Percentiles rank a stretch among this genome's conserved stretches.
These are phyloP conservation scores for Candida morakotiae DNA, from an alignment of 805 yeast genomes.

Conservation along the genomic window DNA sequence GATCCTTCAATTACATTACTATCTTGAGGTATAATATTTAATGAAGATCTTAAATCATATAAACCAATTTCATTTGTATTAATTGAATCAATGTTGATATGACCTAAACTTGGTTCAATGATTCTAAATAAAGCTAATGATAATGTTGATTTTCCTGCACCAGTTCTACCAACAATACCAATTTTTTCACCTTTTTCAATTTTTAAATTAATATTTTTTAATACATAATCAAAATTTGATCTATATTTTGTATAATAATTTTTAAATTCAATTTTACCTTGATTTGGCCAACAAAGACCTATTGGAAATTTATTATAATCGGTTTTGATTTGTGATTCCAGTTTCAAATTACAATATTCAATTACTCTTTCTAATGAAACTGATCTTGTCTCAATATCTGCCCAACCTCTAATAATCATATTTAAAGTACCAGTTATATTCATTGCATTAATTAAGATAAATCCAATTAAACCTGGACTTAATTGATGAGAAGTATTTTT, in stretches of 20 bases:
- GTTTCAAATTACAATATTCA: conserved; percentile 72
- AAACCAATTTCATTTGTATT: conserved; percentile 68
- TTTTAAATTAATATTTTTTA: conserved; percentile 32
- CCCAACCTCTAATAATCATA: conserved; percentile 99
- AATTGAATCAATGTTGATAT: conserved; percentile 66
- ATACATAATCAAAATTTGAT: conserved; percentile 41
- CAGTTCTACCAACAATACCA: no score
- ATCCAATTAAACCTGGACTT: conserved; percentile 92
- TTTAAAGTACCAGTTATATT: conserved; percentile 90
- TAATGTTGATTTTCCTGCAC: conserved; percentile 90
- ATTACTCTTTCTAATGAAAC: conserved; percentile 93
- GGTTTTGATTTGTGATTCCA: conserved; percentile 81
- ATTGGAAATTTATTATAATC: conserved; percentile 57
- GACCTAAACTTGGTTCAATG: conserved; percentile 70
- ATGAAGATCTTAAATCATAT: conserved; percentile 66
- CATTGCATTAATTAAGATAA: conserved; percentile 87
- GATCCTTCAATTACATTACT: conserved; percentile 90
- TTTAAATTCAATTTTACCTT: conserved; percentile 34
- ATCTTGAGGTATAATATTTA: conserved; percentile 91
- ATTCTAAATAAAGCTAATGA: conserved; percentile 82
- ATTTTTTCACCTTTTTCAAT: conserved; percentile 16
- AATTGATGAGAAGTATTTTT: conserved; percentile 64
- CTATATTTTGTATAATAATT: conserved; percentile 40
- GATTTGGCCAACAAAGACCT: conserved; percentile 37
- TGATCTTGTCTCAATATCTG: conserved; percentile 95